phyloP scores from a whole-genome alignment of 371 early-diverging fungal species.

The Sporodiniella umbellata region DNA sequence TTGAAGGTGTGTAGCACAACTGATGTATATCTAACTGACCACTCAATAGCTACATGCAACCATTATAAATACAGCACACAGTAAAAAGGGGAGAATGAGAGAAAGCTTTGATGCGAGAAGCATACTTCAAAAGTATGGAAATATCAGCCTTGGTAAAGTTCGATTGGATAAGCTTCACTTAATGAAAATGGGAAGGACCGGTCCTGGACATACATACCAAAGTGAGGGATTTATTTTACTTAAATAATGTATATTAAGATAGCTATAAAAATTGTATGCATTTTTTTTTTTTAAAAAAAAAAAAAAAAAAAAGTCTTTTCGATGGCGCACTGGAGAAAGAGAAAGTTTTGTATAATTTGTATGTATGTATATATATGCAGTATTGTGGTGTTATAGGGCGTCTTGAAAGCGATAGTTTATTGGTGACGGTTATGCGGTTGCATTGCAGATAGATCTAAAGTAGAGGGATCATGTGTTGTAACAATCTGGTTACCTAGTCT shows the following conservation, averaged over 20 bases:
- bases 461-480: conserved; percentile 12
- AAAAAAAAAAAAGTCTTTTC: not conserved
- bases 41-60: conserved; percentile 6
- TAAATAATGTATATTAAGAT: not conserved
- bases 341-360: conserved; percentile 8
- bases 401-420: too few relatives aligned
- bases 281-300: not conserved
- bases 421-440: conserved; percentile 20
- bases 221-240: conserved; percentile 29
- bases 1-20: conserved; percentile 20
- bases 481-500: conserved; percentile 14
- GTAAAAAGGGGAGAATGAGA: conserved; percentile 8
- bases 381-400: too few relatives aligned
- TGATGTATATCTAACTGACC: not conserved
- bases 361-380: too few relatives aligned
- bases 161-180: conserved; percentile 29
- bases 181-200: conserved; percentile 33
- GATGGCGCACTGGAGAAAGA: not conserved
- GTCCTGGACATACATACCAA: conserved; percentile 24
- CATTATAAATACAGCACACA: conserved; percentile 7
- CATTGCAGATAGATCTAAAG: conserved; percentile 30
- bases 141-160: conserved; percentile 25
- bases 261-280: not conserved
- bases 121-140: conserved; percentile 22
- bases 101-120: conserved; percentile 28